Percentiles rank a stretch among this genome's conserved stretches.
Evolutionary conservation across 2,329 filamentous ascomycete species (phyloP).

Genomic region (Lachnellula subtilissima): DNA sequence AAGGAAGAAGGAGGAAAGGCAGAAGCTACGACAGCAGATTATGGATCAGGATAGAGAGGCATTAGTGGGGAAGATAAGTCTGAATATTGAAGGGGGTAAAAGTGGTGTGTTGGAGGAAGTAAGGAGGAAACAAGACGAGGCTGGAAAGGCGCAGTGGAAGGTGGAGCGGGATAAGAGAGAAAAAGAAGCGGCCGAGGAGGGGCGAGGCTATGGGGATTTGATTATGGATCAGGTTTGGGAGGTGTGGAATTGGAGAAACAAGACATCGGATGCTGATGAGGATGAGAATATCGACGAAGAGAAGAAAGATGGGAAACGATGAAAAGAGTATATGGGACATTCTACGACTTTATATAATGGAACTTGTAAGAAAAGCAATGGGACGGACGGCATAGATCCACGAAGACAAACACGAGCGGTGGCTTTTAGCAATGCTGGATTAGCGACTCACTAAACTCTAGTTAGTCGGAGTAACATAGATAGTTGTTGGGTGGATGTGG

Average conservation of each 20-base stretch:
- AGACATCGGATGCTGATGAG: constrained; percentile 25
- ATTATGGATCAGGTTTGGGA: constrained; percentile 41
- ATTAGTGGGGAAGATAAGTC: not conserved
- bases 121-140: constrained; percentile 21
- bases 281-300: constrained; percentile 13
- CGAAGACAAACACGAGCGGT: too few relatives aligned
- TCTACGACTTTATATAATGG: not conserved
- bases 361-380: too few relatives aligned
- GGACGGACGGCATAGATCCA: too few relatives aligned
- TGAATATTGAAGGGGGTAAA: not conserved
- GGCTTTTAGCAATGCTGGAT: too few relatives aligned
- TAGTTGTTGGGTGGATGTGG: too few relatives aligned
- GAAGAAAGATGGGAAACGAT: constrained; percentile 2
- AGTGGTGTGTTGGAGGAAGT: constrained; percentile 1
- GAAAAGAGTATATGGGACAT: not conserved
- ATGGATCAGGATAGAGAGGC: not conserved
- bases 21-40: not conserved
- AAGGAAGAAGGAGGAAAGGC: not conserved
- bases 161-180: constrained; percentile 26
- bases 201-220: constrained; percentile 35
- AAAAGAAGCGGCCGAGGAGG: constrained; percentile 24
- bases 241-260: constrained; percentile 40
- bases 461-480: too few relatives aligned
- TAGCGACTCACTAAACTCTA: too few relatives aligned
- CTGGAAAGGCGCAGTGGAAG: constrained; percentile 36